Conservation (phyloP, 108 stramenopile genomes). For the Mayamaea pseudoterrestris region DNA sequence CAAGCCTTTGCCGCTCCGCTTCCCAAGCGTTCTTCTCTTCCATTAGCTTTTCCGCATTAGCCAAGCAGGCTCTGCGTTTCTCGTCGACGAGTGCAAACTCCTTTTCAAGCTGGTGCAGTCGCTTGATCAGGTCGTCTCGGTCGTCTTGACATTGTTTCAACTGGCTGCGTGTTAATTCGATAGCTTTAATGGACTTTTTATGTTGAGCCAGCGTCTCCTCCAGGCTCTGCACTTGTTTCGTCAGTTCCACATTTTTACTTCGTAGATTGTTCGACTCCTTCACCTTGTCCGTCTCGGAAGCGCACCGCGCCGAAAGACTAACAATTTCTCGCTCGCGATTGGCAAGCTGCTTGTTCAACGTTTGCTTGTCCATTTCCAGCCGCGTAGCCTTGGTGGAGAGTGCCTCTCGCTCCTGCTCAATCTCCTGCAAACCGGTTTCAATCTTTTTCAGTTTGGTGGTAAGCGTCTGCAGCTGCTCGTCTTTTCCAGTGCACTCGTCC, state of each 20-base stretch:
- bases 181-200: constrained; percentile 11
- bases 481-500: constrained; percentile 2
- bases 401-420: constrained; percentile 22
- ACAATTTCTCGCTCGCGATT: constrained; percentile 29
- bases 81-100: constrained; percentile 23
- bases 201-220: constrained; percentile 1
- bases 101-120: constrained; percentile 12
- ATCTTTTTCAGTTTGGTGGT: constrained; percentile 20
- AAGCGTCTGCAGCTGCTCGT: constrained; percentile 10
- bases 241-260: constrained; percentile 9
- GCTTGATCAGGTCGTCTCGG: constrained; percentile 15
- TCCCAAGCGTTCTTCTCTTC: constrained; percentile 18
- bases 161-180: not conserved
- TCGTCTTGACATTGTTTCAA: constrained; percentile 12
- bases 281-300: constrained; percentile 29
- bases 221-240: constrained; percentile 4
- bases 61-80: constrained; percentile 22
- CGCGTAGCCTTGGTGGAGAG: constrained; percentile 11
- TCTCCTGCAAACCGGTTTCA: constrained; percentile 19
- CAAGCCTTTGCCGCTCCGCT: constrained; percentile 18
- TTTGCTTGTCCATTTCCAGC: constrained; percentile 27
- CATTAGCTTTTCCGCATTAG: constrained; percentile 19
- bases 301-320: constrained; percentile 24
- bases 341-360: constrained; percentile 19
- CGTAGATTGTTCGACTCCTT: constrained; percentile 18